These are phyloP conservation scores for Pestalotiopsis sp. DNA, from an alignment of 2,329 filamentous ascomycete genomes.

Conservation along the genomic window DNA sequence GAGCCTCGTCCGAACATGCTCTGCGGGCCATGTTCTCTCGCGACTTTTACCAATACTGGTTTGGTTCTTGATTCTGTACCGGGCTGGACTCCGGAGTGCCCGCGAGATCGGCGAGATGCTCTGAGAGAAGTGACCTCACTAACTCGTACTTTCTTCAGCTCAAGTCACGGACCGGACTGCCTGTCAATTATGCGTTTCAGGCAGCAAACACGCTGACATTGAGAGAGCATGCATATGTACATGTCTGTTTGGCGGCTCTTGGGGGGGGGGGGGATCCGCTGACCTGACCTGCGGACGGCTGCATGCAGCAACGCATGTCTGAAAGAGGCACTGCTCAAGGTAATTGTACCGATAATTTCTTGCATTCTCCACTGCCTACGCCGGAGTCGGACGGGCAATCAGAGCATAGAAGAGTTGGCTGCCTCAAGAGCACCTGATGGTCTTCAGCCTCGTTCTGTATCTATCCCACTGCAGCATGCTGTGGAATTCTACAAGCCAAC, in stretches of 20 bases:
- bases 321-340: neutral
- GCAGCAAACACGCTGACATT: too few species aligned
- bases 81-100: too few species aligned
- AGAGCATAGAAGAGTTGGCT: neutral
- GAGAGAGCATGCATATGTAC: too few species aligned
- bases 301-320: neutral
- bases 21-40: too few species aligned
- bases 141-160: too few species aligned
- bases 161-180: too few species aligned
- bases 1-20: too few species aligned
- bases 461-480: neutral
- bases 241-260: neutral
- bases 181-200: too few species aligned
- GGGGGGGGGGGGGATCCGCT: neutral
- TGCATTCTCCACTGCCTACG: neutral
- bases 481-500: neutral
- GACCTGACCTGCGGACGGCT: neutral
- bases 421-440: neutral
- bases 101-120: too few species aligned
- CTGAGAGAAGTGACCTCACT: too few species aligned
- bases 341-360: neutral
- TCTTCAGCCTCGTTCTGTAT: neutral
- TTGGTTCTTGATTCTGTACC: too few species aligned
- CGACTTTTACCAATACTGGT: too few species aligned
- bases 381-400: neutral